Conservation (phyloP, 1,284 basidiomycete genomes). For the Sporisorium exsertum region DNA sequence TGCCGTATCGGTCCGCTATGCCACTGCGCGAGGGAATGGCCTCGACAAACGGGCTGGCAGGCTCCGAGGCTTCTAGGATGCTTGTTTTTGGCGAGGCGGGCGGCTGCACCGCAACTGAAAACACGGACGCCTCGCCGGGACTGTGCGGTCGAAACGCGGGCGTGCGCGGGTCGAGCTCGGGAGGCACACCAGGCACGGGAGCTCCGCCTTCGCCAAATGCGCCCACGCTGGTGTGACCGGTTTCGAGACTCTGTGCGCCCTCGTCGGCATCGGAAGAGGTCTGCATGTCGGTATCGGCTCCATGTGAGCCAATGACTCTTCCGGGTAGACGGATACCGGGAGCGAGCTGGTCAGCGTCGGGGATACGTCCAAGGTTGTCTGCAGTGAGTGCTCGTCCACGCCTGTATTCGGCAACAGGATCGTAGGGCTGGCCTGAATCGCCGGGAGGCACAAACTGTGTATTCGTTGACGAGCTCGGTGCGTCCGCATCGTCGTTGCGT, state of each 20-base stretch:
- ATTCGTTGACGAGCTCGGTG: constrained; percentile 10
- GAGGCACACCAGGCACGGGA: constrained; percentile 60
- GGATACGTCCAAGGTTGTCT: constrained; percentile 64
- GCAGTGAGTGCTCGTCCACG: constrained; percentile 60
- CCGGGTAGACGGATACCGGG: constrained; percentile 65
- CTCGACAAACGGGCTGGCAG: constrained; percentile 38
- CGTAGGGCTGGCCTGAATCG: constrained; percentile 33
- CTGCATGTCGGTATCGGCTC: constrained; percentile 40
- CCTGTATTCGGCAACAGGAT: constrained; percentile 45
- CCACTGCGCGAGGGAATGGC: constrained; percentile 28
- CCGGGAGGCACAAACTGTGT: constrained; percentile 14
- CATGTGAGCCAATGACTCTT: constrained; percentile 26
- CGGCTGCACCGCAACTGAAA: constrained; percentile 66
- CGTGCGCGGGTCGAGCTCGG: constrained; percentile 65
- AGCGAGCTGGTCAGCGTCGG: constrained; percentile 66
- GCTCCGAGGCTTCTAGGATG: constrained; percentile 45
- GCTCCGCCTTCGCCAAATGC: constrained; percentile 53
- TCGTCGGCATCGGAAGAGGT: constrained; percentile 52
- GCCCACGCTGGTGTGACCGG: constrained; percentile 49
- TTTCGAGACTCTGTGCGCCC: constrained; percentile 45
- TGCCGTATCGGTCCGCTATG: constrained; percentile 22
- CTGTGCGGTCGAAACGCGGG: constrained; percentile 60
- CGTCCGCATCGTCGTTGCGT: constrained; percentile 15
- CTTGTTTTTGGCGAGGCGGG: constrained; percentile 62
- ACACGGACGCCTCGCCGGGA: constrained; percentile 64